These are phyloP conservation scores for Malassezia equina DNA, from an alignment of 1,284 basidiomycete species.

Conservation along the genomic window DNA sequence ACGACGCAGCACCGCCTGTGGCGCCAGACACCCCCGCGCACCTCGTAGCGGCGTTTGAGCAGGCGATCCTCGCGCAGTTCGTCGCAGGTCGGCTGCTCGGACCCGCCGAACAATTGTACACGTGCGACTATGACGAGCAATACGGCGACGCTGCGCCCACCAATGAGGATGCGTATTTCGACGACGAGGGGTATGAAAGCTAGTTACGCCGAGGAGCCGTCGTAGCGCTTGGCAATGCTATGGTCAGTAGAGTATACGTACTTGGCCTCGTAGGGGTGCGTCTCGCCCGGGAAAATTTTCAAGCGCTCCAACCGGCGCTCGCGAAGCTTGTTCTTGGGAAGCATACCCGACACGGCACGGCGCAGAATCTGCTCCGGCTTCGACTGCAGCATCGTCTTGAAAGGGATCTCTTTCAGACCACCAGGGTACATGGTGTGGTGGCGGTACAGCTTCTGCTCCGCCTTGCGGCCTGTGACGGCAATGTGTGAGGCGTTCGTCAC, in stretches of 20 bases:
- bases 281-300: slow-evolving; percentile 39
- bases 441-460: slow-evolving; percentile 73
- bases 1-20: background rate
- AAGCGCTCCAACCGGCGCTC: slow-evolving; percentile 43
- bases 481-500: slow-evolving; percentile 81
- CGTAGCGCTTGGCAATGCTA: slow-evolving; percentile 18
- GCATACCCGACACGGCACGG: slow-evolving; percentile 46
- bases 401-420: slow-evolving; percentile 60
- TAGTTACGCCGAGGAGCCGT: background rate
- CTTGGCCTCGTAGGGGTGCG: slow-evolving; percentile 42
- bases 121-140: slow-evolving; percentile 16
- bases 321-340: slow-evolving; percentile 46
- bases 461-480: slow-evolving; percentile 80
- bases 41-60: background rate
- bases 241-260: slow-evolving; percentile 12
- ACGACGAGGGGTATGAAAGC: slow-evolving; percentile 6
- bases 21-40: background rate
- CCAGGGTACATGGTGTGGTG: slow-evolving; percentile 89
- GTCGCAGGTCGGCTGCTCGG: slow-evolving; percentile 7
- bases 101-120: slow-evolving; percentile 10
- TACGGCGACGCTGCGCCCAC: background rate
- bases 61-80: slow-evolving; percentile 9
- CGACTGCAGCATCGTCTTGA: slow-evolving; percentile 50
- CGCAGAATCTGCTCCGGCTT: slow-evolving; percentile 66
- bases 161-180: slow-evolving; percentile 15